Base-by-base conservation (phyloP, 805 yeast species). In the Candida vaughaniae region DNA sequence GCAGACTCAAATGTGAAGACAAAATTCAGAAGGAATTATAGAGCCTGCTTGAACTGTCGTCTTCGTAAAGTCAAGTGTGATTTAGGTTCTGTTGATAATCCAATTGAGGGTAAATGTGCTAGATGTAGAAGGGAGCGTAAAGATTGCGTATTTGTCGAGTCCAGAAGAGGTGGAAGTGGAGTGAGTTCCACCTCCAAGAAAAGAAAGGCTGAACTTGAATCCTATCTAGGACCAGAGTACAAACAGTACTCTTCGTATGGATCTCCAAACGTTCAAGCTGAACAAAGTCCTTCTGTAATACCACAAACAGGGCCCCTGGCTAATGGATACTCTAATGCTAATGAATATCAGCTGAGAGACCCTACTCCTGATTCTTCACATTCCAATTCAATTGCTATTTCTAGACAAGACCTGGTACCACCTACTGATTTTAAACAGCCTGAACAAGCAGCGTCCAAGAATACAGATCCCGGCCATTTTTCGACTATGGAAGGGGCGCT, bases 21-120 rank as follows among this genome's bases (percentile, higher is more conserved):
- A 18, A 62, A 60, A 41, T 82, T 73, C 66, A 75, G 67, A 47
- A 65, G 96, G 45, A 78, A 80, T 43, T 90, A 85, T 56, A 73
- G 78, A 44, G 97, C 97, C 1, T 90, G 98, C 52, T 60, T 85
- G 33, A 85, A 80, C 60, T 90, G 98, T 56, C 74, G 96, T 12
- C 76, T 80, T 5, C 73, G 95, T 28, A 91, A 90, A 52, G 86
- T 87, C 29, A 80, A 80, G 51, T 90, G 98, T 64, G 95, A 88
- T 54, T 62, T 90, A 47, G 96, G 95, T 2, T 77, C 81, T 7
- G 76, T 80, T 6, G 82, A 79, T 33, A 72, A 73, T 42, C 95
- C 95, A 0, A 69, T 71, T 30, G 79, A 77, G 4, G 93, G 95
- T 3, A 93, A 95, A 3, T 90, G 98, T 68, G 81, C 78, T 2